Evolutionary conservation across 2,329 filamentous ascomycete species (phyloP).

Genomic region (Ilyonectria destructans): DNA sequence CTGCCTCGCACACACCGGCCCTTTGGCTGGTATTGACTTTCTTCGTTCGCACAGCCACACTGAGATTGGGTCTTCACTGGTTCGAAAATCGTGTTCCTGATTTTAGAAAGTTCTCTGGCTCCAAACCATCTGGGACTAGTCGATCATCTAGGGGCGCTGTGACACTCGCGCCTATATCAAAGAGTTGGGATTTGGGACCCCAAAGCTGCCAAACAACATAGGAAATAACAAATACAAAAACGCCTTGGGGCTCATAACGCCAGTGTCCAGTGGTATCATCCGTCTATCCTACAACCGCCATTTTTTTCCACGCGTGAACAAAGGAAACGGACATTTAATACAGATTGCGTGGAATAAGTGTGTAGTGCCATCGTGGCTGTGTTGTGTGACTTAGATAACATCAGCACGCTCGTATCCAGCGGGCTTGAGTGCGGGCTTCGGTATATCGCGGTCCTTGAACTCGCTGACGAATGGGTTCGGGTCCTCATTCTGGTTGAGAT

Average conservation of each 20-base stretch:
- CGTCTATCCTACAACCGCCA: slow-evolving; percentile 18
- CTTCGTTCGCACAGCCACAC: slow-evolving; percentile 5
- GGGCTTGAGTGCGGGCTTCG: slow-evolving; percentile 77
- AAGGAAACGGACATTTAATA: slow-evolving; percentile 11
- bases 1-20: slow-evolving; percentile 2
- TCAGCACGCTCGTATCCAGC: slow-evolving; percentile 89
- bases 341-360: slow-evolving; percentile 1
- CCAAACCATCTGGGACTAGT: neutral
- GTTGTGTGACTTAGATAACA: slow-evolving; percentile 69
- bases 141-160: neutral
- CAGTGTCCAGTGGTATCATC: slow-evolving; percentile 26
- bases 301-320: slow-evolving; percentile 9
- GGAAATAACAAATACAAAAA: slow-evolving; percentile 2
- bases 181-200: slow-evolving; percentile 24
- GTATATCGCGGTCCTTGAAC: slow-evolving; percentile 80
- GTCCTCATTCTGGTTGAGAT: slow-evolving; percentile 87
- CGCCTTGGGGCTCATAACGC: slow-evolving; percentile 12
- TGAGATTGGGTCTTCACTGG: neutral
- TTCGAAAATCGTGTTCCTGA: neutral
- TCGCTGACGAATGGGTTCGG: slow-evolving; percentile 93
- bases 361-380: neutral
- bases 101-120: slow-evolving; percentile 7
- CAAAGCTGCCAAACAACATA: slow-evolving; percentile 3
- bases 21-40: neutral
- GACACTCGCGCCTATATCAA: slow-evolving; percentile 5